These are phyloP conservation scores for Fusarium miscanthi DNA, from an alignment of 2,329 filamentous ascomycete genomes.

Conservation along the genomic window DNA sequence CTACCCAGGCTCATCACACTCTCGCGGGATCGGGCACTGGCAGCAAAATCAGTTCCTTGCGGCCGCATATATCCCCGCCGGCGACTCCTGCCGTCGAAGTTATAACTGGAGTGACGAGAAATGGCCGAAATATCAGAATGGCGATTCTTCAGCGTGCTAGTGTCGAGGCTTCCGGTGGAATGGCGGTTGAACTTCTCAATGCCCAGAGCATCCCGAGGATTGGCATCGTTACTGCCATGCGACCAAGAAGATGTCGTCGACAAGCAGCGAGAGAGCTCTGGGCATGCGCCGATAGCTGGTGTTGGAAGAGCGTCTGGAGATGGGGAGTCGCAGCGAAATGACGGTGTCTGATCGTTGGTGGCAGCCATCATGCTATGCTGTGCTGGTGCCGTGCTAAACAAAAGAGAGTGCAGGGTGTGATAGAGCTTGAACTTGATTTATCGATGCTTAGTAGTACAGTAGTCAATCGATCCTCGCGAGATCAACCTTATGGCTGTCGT, in stretches of 20 bases:
- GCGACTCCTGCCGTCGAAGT: constrained; percentile 56
- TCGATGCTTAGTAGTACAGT: constrained; percentile 9
- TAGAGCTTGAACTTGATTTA: constrained; percentile 11
- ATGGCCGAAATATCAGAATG: constrained; percentile 55
- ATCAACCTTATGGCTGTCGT: constrained; percentile 30
- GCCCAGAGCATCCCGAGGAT: constrained; percentile 65
- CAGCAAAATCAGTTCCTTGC: constrained; percentile 87
- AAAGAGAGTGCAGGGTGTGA: background rate
- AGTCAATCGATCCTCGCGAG: constrained; percentile 3
- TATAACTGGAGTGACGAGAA: constrained; percentile 59
- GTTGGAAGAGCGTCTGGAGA: constrained; percentile 71
- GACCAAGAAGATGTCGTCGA: constrained; percentile 72
- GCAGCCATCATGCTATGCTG: constrained; percentile 48
- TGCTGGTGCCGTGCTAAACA: background rate
- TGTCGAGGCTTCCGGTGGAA: constrained; percentile 70
- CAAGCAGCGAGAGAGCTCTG: constrained; percentile 70
- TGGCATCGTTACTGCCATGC: constrained; percentile 60
- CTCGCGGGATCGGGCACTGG: constrained; percentile 88
- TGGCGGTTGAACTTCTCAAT: constrained; percentile 68
- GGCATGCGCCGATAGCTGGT: constrained; percentile 69
- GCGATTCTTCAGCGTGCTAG: constrained; percentile 63
- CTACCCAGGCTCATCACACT: constrained; percentile 96
- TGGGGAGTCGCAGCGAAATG: constrained; percentile 68
- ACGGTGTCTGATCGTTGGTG: constrained; percentile 47
- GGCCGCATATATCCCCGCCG: constrained; percentile 89